Evolutionary conservation across 2,329 filamentous ascomycete species (phyloP).

Genomic region (Sclerotinia trifoliorum): DNA sequence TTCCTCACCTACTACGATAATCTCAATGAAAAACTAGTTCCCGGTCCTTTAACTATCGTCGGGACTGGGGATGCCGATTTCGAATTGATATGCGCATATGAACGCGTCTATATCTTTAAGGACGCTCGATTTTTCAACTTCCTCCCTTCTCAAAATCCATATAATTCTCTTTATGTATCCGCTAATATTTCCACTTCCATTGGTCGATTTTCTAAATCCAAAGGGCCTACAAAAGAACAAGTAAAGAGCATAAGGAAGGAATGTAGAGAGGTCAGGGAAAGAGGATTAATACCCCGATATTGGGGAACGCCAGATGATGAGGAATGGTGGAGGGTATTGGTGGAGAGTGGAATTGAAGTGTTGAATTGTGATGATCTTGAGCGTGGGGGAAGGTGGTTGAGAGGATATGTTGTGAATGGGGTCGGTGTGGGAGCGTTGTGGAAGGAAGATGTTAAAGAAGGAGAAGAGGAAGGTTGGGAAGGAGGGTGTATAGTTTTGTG

Average conservation of each 20-base stretch:
- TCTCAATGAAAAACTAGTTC: constrained; percentile 31
- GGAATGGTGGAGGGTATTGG: constrained; percentile 43
- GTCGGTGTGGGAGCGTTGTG: neutral
- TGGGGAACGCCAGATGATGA: constrained; percentile 45
- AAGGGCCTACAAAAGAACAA: constrained; percentile 28
- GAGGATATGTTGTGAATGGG: neutral
- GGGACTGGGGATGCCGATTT: constrained; percentile 51
- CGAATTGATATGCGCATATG: constrained; percentile 35
- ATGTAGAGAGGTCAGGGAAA: constrained; percentile 38
- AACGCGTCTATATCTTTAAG: constrained; percentile 48
- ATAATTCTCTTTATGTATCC: constrained; percentile 37
- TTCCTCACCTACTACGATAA: constrained; percentile 44
- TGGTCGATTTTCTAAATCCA: constrained; percentile 27
- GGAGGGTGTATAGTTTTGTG: neutral
- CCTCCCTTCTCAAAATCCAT: constrained; percentile 9
- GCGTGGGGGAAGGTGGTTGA: constrained; percentile 12
- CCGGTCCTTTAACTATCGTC: constrained; percentile 49
- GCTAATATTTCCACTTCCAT: constrained; percentile 4
- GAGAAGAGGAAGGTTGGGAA: neutral
- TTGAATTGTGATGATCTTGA: constrained; percentile 44
- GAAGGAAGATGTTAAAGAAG: constrained; percentile 8
- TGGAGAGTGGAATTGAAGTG: constrained; percentile 43
- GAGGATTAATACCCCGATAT: constrained; percentile 45
- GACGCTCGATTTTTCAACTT: constrained; percentile 45
- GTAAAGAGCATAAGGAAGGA: constrained; percentile 31